phyloP scores from a whole-genome alignment of 768 basidiomycete genomes.

The Gymnopilus dilepis region DNA sequence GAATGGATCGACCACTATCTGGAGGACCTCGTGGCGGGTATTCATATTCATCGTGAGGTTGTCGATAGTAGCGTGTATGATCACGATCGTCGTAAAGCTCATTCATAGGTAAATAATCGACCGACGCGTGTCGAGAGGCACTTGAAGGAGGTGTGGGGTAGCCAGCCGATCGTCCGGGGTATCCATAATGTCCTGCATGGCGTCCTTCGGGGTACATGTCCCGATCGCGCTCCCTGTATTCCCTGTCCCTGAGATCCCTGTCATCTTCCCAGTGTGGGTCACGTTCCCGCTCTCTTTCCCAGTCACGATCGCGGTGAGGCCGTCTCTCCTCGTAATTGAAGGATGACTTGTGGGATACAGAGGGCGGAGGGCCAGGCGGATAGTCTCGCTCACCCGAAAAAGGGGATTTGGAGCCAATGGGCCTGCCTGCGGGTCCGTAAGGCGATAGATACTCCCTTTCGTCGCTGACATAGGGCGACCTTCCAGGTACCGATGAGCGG shows the following conservation, averaged over 20 bases:
- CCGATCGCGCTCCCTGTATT: slow-evolving; percentile 8
- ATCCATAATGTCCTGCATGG: not conserved
- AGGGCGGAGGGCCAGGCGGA: not conserved
- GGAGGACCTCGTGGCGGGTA: slow-evolving; percentile 13
- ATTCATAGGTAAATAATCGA: slow-evolving; percentile 22
- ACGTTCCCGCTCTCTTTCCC: slow-evolving; percentile 19
- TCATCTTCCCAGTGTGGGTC: slow-evolving; percentile 17
- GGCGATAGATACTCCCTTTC: slow-evolving; percentile 14
- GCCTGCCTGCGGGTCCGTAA: slow-evolving; percentile 3
- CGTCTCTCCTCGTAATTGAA: slow-evolving; percentile 23
- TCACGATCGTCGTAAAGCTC: slow-evolving; percentile 24
- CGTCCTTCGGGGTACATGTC: slow-evolving; percentile 12
- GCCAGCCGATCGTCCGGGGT: not conserved
- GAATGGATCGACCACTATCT: slow-evolving; percentile 21
- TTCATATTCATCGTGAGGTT: slow-evolving; percentile 23
- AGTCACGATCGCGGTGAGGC: slow-evolving; percentile 18
- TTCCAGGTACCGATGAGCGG: slow-evolving; percentile 13
- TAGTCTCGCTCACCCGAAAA: slow-evolving; percentile 13
- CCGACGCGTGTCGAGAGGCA: slow-evolving; percentile 19
- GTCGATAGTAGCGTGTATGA: not conserved
- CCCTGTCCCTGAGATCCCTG: slow-evolving; percentile 16
- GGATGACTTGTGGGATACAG: slow-evolving; percentile 23
- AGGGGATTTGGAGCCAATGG: slow-evolving; percentile 6
- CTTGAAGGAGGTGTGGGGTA: slow-evolving; percentile 11
- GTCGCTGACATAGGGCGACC: slow-evolving; percentile 11